A percentile compares a stretch with the other conserved stretches of the same genome.
Evolutionary conservation across 495 filamentous ascomycete species (phyloP).

Genomic region (Physcia stellaris): DNA sequence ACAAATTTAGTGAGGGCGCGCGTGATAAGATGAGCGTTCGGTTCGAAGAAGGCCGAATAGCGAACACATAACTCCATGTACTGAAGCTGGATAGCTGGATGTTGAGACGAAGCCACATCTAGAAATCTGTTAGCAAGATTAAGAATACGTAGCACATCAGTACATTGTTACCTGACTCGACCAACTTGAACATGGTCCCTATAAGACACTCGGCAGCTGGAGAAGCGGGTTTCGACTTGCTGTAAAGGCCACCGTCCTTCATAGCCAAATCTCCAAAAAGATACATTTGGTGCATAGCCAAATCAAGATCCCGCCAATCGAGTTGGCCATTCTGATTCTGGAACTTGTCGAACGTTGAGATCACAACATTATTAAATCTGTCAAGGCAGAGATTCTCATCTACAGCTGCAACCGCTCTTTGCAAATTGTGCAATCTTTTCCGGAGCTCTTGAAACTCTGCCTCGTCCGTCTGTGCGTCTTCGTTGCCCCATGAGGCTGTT

Average conservation of each 20-base stretch:
- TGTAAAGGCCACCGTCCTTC: constrained; percentile 67
- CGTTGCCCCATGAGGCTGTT: constrained; percentile 83
- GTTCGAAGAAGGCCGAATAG: constrained; percentile 85
- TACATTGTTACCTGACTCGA: constrained; percentile 61
- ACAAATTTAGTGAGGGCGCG: constrained; percentile 88
- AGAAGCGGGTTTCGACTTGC: constrained; percentile 64
- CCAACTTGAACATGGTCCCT: constrained; percentile 87
- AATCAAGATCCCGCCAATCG: constrained; percentile 91
- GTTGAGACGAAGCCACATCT: constrained; percentile 73
- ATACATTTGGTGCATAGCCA: constrained; percentile 93
- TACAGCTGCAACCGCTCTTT: constrained; percentile 77
- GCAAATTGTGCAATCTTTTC: constrained; percentile 72
- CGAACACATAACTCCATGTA: constrained; percentile 98
- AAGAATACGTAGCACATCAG: not conserved
- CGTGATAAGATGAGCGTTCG: constrained; percentile 61
- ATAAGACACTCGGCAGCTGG: constrained; percentile 63
- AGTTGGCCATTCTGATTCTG: constrained; percentile 54
- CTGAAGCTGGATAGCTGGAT: constrained; percentile 84
- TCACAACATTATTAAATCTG: constrained; percentile 70
- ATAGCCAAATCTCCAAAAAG: constrained; percentile 88
- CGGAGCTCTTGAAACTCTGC: constrained; percentile 96
- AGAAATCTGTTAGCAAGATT: constrained; percentile 12
- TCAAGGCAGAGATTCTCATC: constrained; percentile 77
- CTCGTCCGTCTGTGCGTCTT: constrained; percentile 90
- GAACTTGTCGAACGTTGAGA: constrained; percentile 64